phyloP scores from a whole-genome alignment of 768 basidiomycete genomes.

The Agaricus subrufescens region DNA sequence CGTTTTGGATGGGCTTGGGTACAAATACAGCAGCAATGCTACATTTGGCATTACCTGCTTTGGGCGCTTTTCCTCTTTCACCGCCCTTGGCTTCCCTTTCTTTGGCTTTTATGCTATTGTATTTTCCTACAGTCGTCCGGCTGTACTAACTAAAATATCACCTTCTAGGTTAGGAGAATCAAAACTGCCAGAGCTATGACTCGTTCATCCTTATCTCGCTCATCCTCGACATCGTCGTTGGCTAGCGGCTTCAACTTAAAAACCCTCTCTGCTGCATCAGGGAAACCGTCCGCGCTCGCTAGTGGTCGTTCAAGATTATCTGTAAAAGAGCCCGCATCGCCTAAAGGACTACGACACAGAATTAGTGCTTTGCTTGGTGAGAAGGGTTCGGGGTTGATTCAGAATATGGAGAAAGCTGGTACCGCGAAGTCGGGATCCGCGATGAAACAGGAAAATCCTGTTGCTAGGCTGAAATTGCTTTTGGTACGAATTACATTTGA shows the following conservation, averaged over 20 bases:
- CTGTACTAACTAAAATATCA: background rate
- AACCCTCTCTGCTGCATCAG: constrained; percentile 22
- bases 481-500: constrained; percentile 44
- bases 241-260: constrained; percentile 24
- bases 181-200: constrained; percentile 49
- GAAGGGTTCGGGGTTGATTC: constrained; percentile 33
- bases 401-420: constrained; percentile 10
- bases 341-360: constrained; percentile 24
- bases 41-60: background rate
- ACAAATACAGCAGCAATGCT: background rate
- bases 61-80: background rate
- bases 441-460: constrained; percentile 68
- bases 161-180: constrained; percentile 61
- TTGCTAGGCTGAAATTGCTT: constrained; percentile 83
- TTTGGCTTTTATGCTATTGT: background rate
- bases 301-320: constrained; percentile 2
- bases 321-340: background rate
- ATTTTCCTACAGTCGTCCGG: background rate
- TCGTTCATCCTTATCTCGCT: constrained; percentile 27
- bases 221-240: constrained; percentile 16
- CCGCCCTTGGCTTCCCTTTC: background rate
- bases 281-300: constrained; percentile 16
- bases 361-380: constrained; percentile 27
- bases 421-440: constrained; percentile 12
- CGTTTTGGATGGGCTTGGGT: background rate